A percentile compares a stretch with the other conserved stretches of the same genome.
phyloP scores from a whole-genome alignment of 768 basidiomycete species.

The Rubroboletus satanas region DNA sequence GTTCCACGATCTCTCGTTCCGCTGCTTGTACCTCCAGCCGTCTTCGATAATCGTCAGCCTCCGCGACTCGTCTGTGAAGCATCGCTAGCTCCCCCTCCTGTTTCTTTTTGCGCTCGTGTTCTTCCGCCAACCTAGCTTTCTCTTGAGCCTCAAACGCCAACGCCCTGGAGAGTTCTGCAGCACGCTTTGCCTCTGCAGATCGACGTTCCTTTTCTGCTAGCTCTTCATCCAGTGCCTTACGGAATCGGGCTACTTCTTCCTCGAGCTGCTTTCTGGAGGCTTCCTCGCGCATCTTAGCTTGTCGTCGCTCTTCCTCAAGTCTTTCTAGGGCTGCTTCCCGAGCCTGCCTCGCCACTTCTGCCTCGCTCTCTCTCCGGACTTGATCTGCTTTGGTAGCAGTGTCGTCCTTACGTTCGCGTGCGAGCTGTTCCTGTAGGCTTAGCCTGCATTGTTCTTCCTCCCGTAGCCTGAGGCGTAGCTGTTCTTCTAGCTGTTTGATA shows the following conservation, averaged over 20 bases:
- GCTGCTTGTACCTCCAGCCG: conserved; percentile 26
- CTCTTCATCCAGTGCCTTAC: conserved; percentile 20
- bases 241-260: conserved; percentile 26
- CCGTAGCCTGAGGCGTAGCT: conserved; percentile 24
- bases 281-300: conserved; percentile 23
- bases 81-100: conserved; percentile 25
- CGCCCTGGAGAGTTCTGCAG: conserved; percentile 26
- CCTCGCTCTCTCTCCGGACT: conserved; percentile 19
- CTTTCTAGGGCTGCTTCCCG: conserved; percentile 19
- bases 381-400: conserved; percentile 15
- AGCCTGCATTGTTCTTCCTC: conserved; percentile 29
- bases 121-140: conserved; percentile 27
- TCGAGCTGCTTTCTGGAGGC: conserved; percentile 24
- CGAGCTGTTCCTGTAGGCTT: conserved; percentile 26
- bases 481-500: conserved; percentile 24
- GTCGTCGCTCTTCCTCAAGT: conserved; percentile 27
- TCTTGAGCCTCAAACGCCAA: conserved; percentile 29
- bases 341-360: conserved; percentile 12
- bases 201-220: conserved; percentile 22
- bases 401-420: conserved; percentile 17
- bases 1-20: conserved; percentile 28
- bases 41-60: conserved; percentile 28
- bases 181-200: conserved; percentile 25
- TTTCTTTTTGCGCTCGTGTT: conserved; percentile 28
- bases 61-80: conserved; percentile 23